Evolutionary conservation across 805 yeast species (phyloP), one percentile per base, ranked within the genome.

Genomic region (Pichia nanzhaoensis): DNA sequence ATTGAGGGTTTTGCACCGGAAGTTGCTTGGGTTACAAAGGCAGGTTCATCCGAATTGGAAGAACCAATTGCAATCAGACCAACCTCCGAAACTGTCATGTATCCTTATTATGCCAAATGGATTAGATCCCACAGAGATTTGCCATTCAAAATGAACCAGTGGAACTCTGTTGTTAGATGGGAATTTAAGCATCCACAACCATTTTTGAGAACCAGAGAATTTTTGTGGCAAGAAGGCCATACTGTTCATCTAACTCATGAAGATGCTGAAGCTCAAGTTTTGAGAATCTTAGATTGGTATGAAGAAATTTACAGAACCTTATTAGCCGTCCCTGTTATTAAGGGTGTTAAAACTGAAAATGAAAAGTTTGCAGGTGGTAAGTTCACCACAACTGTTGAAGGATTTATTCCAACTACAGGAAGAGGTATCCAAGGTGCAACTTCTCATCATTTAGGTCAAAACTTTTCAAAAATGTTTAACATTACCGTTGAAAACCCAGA

Each of bases 151-250:
- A 77, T 93, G 62, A 93, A 93, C 74, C 99, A 93, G 72, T 93
- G 99, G 99, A 95, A 95, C 73, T 90, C 97, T 17, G 99, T 93
- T 37, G 99, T 93, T 41, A 84, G 99, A 75, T 93, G 99, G 99
- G 99, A 93, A 71, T 93, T 93, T 73, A 93, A 93, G 75, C 98
- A 93, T 68, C 99, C 99, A 47, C 99, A 93, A 72, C 99, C 99
- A 41, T 93, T 93, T 69, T 72, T 93, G 64, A 85, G 99, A 78
- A 95, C 99, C 13, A 84, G 99, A 73, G 99, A 93, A 71, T 93
- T 93, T 71, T 75, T 93, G 67, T 93, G 99, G 99, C 99, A 93
- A 73, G 99, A 93, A 73, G 99, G 99, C 58, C 99, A 93, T 73
- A 93, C 99, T 41, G 99, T 96, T 45, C 96, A 87, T 66, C 76